A percentile compares a stretch with the other conserved stretches of the same genome.
These are phyloP conservation scores for Boletus calvinii DNA, from an alignment of 1,284 basidiomycete species.

Conservation along the genomic window DNA sequence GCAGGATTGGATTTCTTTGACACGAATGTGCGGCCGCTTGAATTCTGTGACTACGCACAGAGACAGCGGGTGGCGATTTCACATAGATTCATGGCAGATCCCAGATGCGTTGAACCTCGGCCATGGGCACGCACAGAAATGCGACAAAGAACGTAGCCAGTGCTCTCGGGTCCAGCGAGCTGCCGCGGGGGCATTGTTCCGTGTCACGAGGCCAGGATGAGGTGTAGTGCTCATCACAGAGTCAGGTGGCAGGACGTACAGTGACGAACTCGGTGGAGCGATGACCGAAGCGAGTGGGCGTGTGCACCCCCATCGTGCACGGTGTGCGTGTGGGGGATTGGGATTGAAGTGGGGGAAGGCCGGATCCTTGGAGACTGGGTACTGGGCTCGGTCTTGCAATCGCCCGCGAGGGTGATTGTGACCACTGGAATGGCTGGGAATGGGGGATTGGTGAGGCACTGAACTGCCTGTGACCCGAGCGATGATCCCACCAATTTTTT, in stretches of 20 bases:
- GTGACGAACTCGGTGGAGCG: constrained; percentile 23
- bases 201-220: constrained; percentile 2
- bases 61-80: constrained; percentile 20
- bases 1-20: constrained; percentile 16
- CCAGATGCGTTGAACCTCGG: constrained; percentile 18
- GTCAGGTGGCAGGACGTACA: constrained; percentile 20
- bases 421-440: constrained; percentile 24
- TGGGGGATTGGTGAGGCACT: constrained; percentile 29
- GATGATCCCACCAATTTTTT: constrained; percentile 33
- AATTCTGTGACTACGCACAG: constrained; percentile 25
- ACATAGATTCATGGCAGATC: constrained; percentile 4
- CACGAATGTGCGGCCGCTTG: constrained; percentile 7
- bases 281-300: constrained; percentile 22
- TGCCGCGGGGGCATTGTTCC: constrained; percentile 2
- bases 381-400: constrained; percentile 17
- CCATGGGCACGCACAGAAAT: constrained; percentile 22
- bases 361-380: constrained; percentile 32
- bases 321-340: constrained; percentile 24
- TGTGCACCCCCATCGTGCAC: constrained; percentile 26
- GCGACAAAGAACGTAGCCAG: constrained; percentile 8
- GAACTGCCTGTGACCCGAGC: constrained; percentile 31
- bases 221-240: background rate
- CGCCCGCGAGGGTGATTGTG: constrained; percentile 13
- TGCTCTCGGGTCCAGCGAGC: constrained; percentile 22
- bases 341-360: constrained; percentile 32